Conservation (phyloP, 2,329 filamentous ascomycete species). For the Fusarium keratoplasticum region DNA sequence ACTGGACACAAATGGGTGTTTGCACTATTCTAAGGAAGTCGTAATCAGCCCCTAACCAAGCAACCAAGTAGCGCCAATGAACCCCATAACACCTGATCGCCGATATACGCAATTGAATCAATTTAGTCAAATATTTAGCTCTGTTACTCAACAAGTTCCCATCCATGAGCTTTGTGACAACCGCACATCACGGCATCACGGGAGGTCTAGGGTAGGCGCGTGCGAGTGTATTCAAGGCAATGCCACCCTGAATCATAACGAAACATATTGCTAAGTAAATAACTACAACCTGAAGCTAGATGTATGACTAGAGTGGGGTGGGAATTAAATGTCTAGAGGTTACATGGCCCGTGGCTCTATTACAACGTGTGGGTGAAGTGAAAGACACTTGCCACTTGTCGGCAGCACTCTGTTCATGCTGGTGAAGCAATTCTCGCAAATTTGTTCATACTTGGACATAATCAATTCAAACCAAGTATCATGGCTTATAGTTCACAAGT, state of each 20-base stretch:
- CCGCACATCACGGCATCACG: background rate
- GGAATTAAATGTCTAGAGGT: accelerated
- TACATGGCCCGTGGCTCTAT: background rate
- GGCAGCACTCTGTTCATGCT: background rate
- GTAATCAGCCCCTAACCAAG: background rate
- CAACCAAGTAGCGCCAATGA: background rate
- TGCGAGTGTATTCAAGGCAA: too few species aligned
- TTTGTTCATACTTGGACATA: background rate
- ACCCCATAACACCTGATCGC: too few species aligned
- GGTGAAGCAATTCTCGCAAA: too few species aligned
- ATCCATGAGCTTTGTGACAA: background rate
- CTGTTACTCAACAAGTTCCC: too few species aligned
- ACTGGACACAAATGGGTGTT: background rate
- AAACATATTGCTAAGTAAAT: background rate
- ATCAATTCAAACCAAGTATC: background rate
- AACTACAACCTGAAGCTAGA: background rate
- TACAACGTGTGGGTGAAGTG: background rate
- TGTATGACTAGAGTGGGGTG: background rate
- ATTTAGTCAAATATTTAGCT: background rate
- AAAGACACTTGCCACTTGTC: background rate
- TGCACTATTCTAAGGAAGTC: background rate
- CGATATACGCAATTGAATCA: background rate
- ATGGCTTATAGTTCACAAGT: background rate
- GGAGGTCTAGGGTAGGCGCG: background rate
- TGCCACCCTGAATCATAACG: background rate